Evolutionary conservation across 2,329 filamentous ascomycete species (phyloP).

Genomic region (Fusarium algeriense): DNA sequence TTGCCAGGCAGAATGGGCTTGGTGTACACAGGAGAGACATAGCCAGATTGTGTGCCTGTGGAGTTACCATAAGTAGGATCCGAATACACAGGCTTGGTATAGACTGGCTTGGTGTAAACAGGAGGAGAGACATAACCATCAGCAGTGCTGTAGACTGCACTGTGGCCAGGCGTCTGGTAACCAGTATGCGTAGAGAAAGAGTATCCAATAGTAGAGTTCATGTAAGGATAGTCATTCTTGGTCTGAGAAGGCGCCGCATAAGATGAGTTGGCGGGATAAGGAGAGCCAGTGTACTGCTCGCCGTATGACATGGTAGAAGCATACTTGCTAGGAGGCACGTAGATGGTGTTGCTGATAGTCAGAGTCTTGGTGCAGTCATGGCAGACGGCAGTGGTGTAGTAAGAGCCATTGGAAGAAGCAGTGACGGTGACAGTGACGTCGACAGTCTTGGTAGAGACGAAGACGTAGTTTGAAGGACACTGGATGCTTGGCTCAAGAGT

Average conservation of each 20-base stretch:
- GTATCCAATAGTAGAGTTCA: constrained; percentile 34
- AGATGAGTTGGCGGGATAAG: constrained; percentile 30
- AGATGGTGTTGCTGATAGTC: constrained; percentile 19
- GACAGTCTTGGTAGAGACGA: constrained; percentile 50
- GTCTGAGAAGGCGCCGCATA: constrained; percentile 13
- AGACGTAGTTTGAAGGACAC: constrained; percentile 43
- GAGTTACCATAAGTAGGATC: constrained; percentile 25
- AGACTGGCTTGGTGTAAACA: constrained; percentile 21
- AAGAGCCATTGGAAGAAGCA: constrained; percentile 42
- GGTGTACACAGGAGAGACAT: constrained; percentile 24
- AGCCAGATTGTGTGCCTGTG: constrained; percentile 22
- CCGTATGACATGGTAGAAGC: constrained; percentile 30
- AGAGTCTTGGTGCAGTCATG: constrained; percentile 24
- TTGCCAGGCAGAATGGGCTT: constrained; percentile 16
- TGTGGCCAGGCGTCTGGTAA: constrained; percentile 14
- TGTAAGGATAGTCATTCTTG: constrained; percentile 29
- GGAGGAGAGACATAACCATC: constrained; percentile 23
- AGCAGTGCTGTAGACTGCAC: constrained; percentile 14
- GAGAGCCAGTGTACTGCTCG: constrained; percentile 14
- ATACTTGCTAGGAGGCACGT: constrained; percentile 24
- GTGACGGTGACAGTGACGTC: constrained; percentile 54
- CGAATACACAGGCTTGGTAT: constrained; percentile 27
- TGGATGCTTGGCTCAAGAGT: constrained; percentile 22
- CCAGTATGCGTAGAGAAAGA: constrained; percentile 16
- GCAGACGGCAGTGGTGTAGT: constrained; percentile 32